Evolutionary conservation across 2,329 filamentous ascomycete genomes (phyloP).

Genomic region (Sporothrix brasiliensis): DNA sequence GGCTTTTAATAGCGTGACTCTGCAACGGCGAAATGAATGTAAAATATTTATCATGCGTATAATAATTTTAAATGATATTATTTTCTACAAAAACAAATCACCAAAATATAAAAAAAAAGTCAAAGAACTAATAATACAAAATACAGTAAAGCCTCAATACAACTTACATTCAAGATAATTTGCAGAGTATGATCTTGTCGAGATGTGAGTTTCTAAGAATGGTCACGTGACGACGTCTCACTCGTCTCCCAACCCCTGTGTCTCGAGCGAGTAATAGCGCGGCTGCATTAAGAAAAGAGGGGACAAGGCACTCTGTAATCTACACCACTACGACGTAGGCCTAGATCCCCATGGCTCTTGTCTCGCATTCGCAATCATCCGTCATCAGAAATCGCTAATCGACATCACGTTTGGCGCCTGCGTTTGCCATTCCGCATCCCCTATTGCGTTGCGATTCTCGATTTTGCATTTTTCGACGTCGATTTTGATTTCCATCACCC

Average conservation of each 20-base stretch:
- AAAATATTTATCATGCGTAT: too few species aligned
- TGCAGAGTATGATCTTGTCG: too few species aligned
- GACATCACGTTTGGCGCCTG: neutral
- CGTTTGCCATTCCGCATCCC: neutral
- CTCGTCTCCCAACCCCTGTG: constrained; percentile 6
- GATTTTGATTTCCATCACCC: neutral
- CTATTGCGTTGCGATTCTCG: neutral
- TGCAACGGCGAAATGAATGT: too few species aligned
- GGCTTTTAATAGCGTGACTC: too few species aligned
- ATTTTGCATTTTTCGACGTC: neutral
- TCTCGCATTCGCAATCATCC: neutral
- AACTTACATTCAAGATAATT: too few species aligned
- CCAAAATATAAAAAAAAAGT: too few species aligned
- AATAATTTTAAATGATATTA: too few species aligned
- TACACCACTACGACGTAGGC: neutral
- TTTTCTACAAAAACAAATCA: too few species aligned
- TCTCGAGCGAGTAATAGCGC: constrained; percentile 10
- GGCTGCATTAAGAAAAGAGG: constrained; percentile 14
- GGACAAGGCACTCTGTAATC: constrained; percentile 8
- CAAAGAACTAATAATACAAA: too few species aligned
- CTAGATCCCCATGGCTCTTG: neutral
- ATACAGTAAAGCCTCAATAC: too few species aligned
- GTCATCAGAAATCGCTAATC: neutral
- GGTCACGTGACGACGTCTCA: neutral
- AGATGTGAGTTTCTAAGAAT: too few species aligned